Evolutionary conservation across 2,329 filamentous ascomycete genomes (phyloP).

Genomic region (Paracorniculantispora psalliotae): DNA sequence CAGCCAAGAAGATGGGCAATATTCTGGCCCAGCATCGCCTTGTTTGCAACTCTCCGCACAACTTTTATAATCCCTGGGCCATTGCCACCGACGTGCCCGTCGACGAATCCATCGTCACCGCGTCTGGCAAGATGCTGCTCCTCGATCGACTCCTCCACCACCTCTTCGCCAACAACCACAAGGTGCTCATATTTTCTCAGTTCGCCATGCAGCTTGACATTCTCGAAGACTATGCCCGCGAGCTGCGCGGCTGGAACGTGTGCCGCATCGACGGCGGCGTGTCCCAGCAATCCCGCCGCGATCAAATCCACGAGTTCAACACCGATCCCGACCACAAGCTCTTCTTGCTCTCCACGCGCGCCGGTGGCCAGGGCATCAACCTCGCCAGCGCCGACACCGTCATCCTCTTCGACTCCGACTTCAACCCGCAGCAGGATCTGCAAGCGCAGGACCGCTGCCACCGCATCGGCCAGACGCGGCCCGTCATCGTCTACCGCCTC

Average conservation of each 20-base stretch:
- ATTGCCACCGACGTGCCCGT: slow-evolving; percentile 52
- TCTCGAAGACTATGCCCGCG: slow-evolving; percentile 73
- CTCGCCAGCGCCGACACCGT: slow-evolving; percentile 88
- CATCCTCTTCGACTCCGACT: slow-evolving; percentile 81
- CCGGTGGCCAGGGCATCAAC: slow-evolving; percentile 93
- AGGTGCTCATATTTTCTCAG: slow-evolving; percentile 93
- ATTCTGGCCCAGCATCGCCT: slow-evolving; percentile 86
- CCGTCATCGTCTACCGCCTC: slow-evolving; percentile 89
- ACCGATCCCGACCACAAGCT: slow-evolving; percentile 60
- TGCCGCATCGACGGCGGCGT: slow-evolving; percentile 92
- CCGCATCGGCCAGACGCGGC: slow-evolving; percentile 86
- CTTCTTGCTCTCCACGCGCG: slow-evolving; percentile 84
- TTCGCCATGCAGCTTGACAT: slow-evolving; percentile 94
- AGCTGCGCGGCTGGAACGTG: slow-evolving; percentile 72
- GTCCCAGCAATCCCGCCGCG: slow-evolving; percentile 63
- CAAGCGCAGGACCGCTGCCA: slow-evolving; percentile 96
- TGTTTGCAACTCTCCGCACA: slow-evolving; percentile 89
- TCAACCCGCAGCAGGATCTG: slow-evolving; percentile 95
- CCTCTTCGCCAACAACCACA: slow-evolving; percentile 71
- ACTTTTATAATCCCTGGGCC: slow-evolving; percentile 91
- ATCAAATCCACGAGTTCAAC: slow-evolving; percentile 72
- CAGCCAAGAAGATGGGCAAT: slow-evolving; percentile 87
- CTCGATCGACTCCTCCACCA: slow-evolving; percentile 78
- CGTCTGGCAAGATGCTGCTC: slow-evolving; percentile 93
- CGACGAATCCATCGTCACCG: slow-evolving; percentile 78